These are phyloP conservation scores for Phytophthora sp. DNA, from an alignment of 352 stramenopile species.

Conservation along the genomic window DNA sequence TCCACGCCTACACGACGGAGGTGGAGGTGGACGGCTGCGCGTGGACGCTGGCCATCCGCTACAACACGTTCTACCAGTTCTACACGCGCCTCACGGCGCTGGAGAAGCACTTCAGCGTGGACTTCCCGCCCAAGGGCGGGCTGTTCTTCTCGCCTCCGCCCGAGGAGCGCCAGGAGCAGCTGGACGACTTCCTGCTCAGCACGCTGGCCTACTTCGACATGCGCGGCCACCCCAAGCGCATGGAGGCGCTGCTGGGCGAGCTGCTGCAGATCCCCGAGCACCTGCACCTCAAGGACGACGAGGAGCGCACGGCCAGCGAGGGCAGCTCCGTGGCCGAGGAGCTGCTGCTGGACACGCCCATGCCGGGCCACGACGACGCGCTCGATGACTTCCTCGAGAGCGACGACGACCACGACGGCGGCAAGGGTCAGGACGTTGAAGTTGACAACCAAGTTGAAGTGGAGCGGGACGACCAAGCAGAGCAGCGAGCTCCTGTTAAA, in stretches of 20 bases:
- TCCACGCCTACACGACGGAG: conserved; percentile 56
- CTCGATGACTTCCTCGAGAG: conserved; percentile 6
- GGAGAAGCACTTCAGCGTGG: conserved; percentile 58
- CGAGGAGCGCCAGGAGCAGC: conserved; percentile 57
- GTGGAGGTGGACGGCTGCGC: conserved; percentile 43
- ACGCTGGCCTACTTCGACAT: conserved; percentile 61
- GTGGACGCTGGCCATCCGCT: conserved; percentile 65
- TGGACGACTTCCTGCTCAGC: conserved; percentile 69
- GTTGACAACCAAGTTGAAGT: conserved; percentile 17
- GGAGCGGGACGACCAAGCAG: background rate
- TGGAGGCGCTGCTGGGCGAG: conserved; percentile 54
- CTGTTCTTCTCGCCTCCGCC: conserved; percentile 69
- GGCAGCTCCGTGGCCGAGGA: conserved; percentile 38
- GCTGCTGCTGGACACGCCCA: conserved; percentile 29
- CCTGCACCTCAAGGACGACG: conserved; percentile 31
- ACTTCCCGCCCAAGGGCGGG: conserved; percentile 67
- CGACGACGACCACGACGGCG: conserved; percentile 21
- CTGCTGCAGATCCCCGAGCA: conserved; percentile 62
- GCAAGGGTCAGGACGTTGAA: conserved; percentile 3
- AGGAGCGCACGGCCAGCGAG: conserved; percentile 40
- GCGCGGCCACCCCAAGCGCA: conserved; percentile 40
- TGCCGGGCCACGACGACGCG: conserved; percentile 14
- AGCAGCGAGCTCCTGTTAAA: background rate
- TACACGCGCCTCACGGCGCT: conserved; percentile 55
- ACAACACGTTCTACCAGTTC: conserved; percentile 67